phyloP scores from a whole-genome alignment of 768 basidiomycete species.

The Psilocybe cyanescens region DNA sequence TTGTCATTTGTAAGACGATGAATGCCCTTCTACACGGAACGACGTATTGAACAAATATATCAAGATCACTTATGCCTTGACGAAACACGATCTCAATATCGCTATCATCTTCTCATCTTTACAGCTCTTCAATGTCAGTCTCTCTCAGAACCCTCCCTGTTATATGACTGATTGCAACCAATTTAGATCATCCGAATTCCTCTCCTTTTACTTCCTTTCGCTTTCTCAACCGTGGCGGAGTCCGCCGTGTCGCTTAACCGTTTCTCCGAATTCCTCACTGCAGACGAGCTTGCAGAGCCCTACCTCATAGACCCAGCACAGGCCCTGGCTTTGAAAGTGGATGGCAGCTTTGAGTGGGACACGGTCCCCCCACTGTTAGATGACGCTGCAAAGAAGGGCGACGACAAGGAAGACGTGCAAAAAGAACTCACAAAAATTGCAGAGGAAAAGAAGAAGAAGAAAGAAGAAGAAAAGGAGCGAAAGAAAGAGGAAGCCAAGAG shows the following conservation, averaged over 20 bases:
- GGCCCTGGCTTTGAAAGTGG: slow-evolving; percentile 45
- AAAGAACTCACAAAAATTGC: slow-evolving; percentile 18
- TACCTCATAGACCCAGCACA: slow-evolving; percentile 44
- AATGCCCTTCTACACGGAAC: neutral
- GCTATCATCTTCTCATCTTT: slow-evolving; percentile 60
- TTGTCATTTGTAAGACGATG: slow-evolving; percentile 49
- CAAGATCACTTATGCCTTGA: slow-evolving; percentile 66
- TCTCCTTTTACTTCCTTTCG: slow-evolving; percentile 58
- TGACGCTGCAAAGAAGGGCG: slow-evolving; percentile 20
- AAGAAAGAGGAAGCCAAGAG: slow-evolving; percentile 13
- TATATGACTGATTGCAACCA: neutral
- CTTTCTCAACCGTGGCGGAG: slow-evolving; percentile 50
- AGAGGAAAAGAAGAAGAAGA: slow-evolving; percentile 19
- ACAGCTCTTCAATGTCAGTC: slow-evolving; percentile 59
- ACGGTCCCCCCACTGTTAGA: slow-evolving; percentile 27
- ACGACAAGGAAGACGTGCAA: slow-evolving; percentile 9
- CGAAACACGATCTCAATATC: slow-evolving; percentile 55
- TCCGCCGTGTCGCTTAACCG: slow-evolving; percentile 53
- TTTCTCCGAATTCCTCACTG: slow-evolving; percentile 50
- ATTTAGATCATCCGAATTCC: slow-evolving; percentile 60
- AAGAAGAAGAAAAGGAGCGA: slow-evolving; percentile 6
- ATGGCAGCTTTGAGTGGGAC: slow-evolving; percentile 61
- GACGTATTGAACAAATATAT: neutral
- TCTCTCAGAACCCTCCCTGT: neutral
- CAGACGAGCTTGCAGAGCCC: slow-evolving; percentile 56